phyloP scores from a whole-genome alignment of 202 grass and related monocot genomes.

The Musa balbisiana region DNA sequence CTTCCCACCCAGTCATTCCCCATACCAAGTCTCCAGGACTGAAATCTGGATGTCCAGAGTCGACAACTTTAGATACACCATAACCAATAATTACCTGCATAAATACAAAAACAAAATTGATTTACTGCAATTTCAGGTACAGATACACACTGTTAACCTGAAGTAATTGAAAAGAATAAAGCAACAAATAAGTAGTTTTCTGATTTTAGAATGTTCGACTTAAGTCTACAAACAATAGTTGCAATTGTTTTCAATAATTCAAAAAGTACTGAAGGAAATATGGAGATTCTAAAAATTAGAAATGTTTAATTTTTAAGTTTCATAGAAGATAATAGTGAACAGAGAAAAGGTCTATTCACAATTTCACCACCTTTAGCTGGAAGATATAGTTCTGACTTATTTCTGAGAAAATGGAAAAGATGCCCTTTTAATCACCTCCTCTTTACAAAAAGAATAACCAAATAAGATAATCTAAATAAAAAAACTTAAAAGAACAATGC shows the following conservation, averaged over 20 bases:
- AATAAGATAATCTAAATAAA: no score
- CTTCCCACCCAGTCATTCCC: slow-evolving; percentile 50
- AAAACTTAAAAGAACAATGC: no score
- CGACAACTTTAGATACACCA: slow-evolving; percentile 46
- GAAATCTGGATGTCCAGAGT: slow-evolving; percentile 41
- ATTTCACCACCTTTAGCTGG: no score
- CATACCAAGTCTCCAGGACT: slow-evolving; percentile 37
- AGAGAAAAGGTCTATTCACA: not conserved
- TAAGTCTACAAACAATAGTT: not conserved
- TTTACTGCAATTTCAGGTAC: not conserved
- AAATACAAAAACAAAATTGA: not conserved
- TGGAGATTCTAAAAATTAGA: not conserved
- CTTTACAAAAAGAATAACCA: no score
- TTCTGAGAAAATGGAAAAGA: no score
- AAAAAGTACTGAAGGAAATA: not conserved
- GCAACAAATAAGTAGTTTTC: not conserved
- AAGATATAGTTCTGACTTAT: no score
- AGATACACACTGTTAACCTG: not conserved
- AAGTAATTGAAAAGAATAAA: not conserved
- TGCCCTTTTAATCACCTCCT: no score
- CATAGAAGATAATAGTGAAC: not conserved
- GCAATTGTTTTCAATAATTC: no score
- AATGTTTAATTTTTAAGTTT: not conserved
- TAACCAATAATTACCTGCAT: slow-evolving; percentile 31
- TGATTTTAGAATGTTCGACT: not conserved